Percentiles rank a stretch among this genome's conserved stretches.
Evolutionary conservation across 2,329 filamentous ascomycete genomes (phyloP).

Genomic region (Beauveria pseudobassiana): DNA sequence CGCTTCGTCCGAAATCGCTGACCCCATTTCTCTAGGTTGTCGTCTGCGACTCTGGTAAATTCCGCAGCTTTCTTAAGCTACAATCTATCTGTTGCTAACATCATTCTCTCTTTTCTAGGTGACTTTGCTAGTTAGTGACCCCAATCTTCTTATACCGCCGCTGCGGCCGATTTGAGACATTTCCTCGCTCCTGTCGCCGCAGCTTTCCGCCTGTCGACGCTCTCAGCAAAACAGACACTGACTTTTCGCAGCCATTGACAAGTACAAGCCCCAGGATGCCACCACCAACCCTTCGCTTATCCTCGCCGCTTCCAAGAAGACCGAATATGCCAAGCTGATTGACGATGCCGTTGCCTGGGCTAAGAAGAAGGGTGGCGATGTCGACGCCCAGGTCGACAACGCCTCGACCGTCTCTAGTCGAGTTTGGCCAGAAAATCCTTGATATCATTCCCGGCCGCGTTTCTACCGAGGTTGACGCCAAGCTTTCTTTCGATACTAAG

Average conservation of each 20-base stretch:
- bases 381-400: constrained; percentile 80
- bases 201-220: background rate
- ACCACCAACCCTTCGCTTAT: constrained; percentile 99
- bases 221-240: constrained; percentile 10
- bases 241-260: constrained; percentile 71
- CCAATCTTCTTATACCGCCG: constrained; percentile 8
- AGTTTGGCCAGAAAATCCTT: constrained; percentile 97
- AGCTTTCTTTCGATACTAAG: constrained; percentile 92
- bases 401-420: constrained; percentile 95
- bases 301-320: constrained; percentile 95
- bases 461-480: constrained; percentile 95
- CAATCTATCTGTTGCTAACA: constrained; percentile 19
- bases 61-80: constrained; percentile 21
- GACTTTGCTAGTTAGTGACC: constrained; percentile 66
- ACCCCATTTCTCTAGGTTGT: constrained; percentile 55
- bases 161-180: constrained; percentile 5
- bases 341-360: constrained; percentile 78
- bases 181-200: background rate
- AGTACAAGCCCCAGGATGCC: constrained; percentile 99
- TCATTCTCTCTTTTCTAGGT: constrained; percentile 39
- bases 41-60: constrained; percentile 90
- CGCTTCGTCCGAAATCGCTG: background rate
- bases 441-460: constrained; percentile 97
- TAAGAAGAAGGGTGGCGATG: constrained; percentile 61
- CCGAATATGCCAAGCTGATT: constrained; percentile 89